Percentiles rank a stretch among this genome's conserved stretches.
Conservation (phyloP, 768 basidiomycete species). For the Termitomyces sp. region DNA sequence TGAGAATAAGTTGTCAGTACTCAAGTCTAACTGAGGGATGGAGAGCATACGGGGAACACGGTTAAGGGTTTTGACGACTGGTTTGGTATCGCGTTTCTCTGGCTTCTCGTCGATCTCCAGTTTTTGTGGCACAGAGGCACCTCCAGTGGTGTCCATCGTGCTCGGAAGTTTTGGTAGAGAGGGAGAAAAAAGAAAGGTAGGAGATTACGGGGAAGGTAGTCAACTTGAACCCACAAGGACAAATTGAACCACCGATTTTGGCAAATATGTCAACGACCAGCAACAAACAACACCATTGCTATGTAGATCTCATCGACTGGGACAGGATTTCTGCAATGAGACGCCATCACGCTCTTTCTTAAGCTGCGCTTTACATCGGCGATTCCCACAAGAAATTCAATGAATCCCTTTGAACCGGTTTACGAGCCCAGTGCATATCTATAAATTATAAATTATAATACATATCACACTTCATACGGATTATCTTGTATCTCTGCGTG, state of each 20-base stretch:
- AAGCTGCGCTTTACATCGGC: background rate
- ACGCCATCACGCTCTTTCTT: background rate
- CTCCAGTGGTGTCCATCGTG: constrained; percentile 31
- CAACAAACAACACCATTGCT: constrained; percentile 11
- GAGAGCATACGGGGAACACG: constrained; percentile 74
- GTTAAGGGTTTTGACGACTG: constrained; percentile 74
- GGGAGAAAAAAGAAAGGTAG: constrained; percentile 10
- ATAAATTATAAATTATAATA: no score
- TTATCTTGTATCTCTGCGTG: no score
- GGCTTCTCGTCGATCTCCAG: constrained; percentile 52
- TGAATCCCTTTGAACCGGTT: background rate
- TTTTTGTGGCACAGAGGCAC: constrained; percentile 44
- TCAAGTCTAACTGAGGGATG: constrained; percentile 11
- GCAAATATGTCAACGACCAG: constrained; percentile 5
- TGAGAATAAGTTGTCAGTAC: constrained; percentile 9
- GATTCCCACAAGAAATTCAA: no score
- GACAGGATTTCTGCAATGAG: background rate
- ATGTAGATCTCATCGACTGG: background rate
- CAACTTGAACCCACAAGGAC: constrained; percentile 15
- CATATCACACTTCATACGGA: no score
- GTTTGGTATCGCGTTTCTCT: constrained; percentile 67
- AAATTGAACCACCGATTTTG: constrained; percentile 20
- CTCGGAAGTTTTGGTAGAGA: constrained; percentile 9
- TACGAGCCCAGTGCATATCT: background rate
- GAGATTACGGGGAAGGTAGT: constrained; percentile 15